Percentiles rank a stretch among this genome's conserved stretches.
Evolutionary conservation across 2,329 filamentous ascomycete species (phyloP).

Genomic region (Ustulina deusta): DNA sequence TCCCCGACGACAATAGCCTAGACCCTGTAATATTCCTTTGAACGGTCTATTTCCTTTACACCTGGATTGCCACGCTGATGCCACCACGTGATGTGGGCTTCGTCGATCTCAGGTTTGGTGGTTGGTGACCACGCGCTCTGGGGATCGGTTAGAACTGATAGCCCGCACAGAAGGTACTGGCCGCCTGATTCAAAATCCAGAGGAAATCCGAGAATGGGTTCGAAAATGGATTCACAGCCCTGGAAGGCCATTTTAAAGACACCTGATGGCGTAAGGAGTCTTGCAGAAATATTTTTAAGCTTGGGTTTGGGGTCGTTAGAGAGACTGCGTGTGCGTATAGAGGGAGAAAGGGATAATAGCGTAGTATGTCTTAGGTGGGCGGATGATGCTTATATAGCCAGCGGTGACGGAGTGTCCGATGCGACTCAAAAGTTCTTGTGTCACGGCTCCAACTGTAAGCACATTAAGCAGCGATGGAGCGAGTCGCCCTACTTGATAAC

Average conservation of each 20-base stretch:
- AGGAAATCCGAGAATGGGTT: background rate
- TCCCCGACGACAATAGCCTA: background rate
- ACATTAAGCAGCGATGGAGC: background rate
- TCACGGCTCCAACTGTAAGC: background rate
- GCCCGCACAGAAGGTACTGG: background rate
- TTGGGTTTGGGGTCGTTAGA: background rate
- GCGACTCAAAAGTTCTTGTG: background rate
- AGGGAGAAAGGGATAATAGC: background rate
- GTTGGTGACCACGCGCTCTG: background rate
- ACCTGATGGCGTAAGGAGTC: background rate
- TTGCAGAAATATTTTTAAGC: background rate
- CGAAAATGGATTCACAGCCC: background rate
- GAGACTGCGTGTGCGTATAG: background rate
- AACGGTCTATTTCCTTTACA: background rate
- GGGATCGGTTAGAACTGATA: background rate
- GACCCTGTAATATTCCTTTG: background rate
- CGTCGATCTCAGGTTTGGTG: background rate
- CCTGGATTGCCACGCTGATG: background rate
- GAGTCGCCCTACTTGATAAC: background rate
- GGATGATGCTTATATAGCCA: background rate
- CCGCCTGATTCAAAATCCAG: background rate
- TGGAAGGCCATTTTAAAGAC: background rate
- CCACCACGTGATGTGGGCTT: background rate
- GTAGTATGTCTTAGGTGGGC: background rate
- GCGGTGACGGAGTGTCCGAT: background rate